Base-by-base conservation (phyloP, 2,329 filamentous ascomycete species). In the Tricladium varicosporioides region DNA sequence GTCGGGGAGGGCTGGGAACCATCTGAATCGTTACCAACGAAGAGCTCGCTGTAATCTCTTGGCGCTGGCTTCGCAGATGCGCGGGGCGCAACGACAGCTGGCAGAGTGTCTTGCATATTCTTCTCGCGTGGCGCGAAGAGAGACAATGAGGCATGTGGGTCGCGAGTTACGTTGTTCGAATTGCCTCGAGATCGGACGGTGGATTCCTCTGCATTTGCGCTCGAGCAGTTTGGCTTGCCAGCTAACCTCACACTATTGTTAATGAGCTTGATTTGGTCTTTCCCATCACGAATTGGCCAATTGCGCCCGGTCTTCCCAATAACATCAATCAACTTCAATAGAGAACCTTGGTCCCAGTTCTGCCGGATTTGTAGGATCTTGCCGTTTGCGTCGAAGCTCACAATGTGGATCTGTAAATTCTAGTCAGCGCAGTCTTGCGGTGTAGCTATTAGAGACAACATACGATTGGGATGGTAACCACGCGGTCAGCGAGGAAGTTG, bases 321-420 rank as follows among this genome's bases (percentile, higher is more conserved):
- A 56, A 97, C 86, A 61, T 97, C 92, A 62, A 97, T 82, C 73
- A 96, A 88, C 77, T 94, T 97, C 64, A 99, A 83, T 43, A 99
- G 83, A 53, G 91, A 88, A 60, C 87, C 92, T 74, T 99, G 94
- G 72, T 99, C 94, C 94, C 94, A 99, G 72, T 88, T 91, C 65
- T 93, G 84, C 65, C 93, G 89, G 63, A 97, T 89, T 72, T 94
- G 91, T 58, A 82, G 73, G 70, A 99, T 97, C 76, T 91, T 92
- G 71, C 85, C 83, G 48, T 87, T 74, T 63, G 74, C 71, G 72
- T 95, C 83, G 74, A 97, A 96, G 57, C 85, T 83, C 64, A 99
- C 92, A 63, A 97, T 86, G 77, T 99, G 94, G 67, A 87, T 83
- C 91, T 94, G 72, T 58, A 59, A 48, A 53, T 9, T 5, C 11